Conservation (phyloP, 2,329 filamentous ascomycete genomes). For the Beauveria pseudobassiana region DNA sequence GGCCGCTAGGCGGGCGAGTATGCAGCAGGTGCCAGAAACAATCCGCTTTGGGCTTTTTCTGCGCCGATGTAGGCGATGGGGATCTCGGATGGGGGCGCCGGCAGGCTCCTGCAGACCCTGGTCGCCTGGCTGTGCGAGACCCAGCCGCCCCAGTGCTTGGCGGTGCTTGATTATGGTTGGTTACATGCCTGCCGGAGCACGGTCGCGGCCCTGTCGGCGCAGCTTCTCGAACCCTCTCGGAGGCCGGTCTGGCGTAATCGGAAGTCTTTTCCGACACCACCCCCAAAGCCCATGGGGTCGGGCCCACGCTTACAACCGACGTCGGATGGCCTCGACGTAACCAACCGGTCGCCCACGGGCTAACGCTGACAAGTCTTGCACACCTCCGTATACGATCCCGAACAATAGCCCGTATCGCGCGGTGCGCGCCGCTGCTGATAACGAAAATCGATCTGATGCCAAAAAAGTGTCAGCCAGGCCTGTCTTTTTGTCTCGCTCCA, state of each 20-base stretch:
- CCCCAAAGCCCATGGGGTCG: neutral
- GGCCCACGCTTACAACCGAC: conserved; percentile 25
- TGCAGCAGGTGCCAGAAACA: conserved; percentile 6
- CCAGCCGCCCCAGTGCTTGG: neutral
- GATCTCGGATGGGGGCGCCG: conserved; percentile 9
- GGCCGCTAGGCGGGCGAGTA: neutral
- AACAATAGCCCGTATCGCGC: conserved; percentile 73
- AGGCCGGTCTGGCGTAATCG: neutral
- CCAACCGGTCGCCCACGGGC: conserved; percentile 63
- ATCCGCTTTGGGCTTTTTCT: conserved; percentile 2
- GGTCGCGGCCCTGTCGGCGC: neutral
- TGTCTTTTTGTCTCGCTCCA: neutral
- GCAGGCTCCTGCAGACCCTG: neutral
- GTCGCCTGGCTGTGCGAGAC: neutral
- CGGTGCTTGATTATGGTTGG: neutral
- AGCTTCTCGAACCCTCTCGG: neutral
- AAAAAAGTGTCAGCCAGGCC: neutral
- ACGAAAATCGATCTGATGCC: conserved; percentile 63
- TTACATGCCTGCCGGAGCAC: neutral
- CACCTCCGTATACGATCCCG: conserved; percentile 70
- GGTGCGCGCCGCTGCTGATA: conserved; percentile 68
- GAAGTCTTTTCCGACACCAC: neutral
- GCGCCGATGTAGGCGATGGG: conserved; percentile 12
- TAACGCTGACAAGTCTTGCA: conserved; percentile 68
- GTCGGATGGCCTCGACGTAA: conserved; percentile 63